Percentiles rank a stretch among this genome's conserved stretches.
Evolutionary conservation across 495 filamentous ascomycete species (phyloP).

Genomic region (Aspergillus taichungensis): DNA sequence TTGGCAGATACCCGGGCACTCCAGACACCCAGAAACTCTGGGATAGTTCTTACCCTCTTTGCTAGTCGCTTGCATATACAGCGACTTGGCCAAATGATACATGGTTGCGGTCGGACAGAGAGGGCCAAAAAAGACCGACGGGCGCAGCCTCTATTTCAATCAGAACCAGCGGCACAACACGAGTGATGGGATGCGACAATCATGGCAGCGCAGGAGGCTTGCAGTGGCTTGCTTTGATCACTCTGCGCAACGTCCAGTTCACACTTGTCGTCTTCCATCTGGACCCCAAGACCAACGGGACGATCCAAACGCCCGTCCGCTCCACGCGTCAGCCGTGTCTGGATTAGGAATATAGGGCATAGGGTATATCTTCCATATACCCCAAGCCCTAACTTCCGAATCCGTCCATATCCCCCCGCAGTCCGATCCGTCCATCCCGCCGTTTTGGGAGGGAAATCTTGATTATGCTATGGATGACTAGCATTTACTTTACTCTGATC

Average conservation of each 20-base stretch:
- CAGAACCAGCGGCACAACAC: slow-evolving; percentile 12
- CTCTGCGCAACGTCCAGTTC: not conserved
- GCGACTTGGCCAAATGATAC: slow-evolving; percentile 94
- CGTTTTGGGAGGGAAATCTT: too few species aligned
- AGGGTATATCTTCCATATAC: slow-evolving; percentile 6
- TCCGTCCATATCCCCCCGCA: not conserved
- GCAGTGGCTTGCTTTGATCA: not conserved
- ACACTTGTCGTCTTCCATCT: not conserved
- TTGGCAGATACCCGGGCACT: not conserved
- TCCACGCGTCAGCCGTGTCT: slow-evolving; percentile 21
- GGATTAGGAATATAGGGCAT: slow-evolving; percentile 25
- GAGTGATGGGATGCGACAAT: slow-evolving; percentile 7
- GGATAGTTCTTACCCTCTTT: slow-evolving; percentile 63
- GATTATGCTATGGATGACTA: not conserved
- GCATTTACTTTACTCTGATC: not conserved
- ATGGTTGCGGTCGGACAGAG: slow-evolving; percentile 40
- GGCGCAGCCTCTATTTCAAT: slow-evolving; percentile 4
- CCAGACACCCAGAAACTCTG: too few species aligned
- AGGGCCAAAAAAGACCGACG: slow-evolving; percentile 3
- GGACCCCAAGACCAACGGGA: too few species aligned
- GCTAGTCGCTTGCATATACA: slow-evolving; percentile 88
- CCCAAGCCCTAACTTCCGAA: slow-evolving; percentile 17
- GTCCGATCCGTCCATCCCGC: not conserved
- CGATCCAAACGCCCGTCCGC: slow-evolving; percentile 1
- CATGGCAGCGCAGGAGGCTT: slow-evolving; percentile 14